Conservation (phyloP, 1,284 basidiomycete genomes). For the Athelia sp. region DNA sequence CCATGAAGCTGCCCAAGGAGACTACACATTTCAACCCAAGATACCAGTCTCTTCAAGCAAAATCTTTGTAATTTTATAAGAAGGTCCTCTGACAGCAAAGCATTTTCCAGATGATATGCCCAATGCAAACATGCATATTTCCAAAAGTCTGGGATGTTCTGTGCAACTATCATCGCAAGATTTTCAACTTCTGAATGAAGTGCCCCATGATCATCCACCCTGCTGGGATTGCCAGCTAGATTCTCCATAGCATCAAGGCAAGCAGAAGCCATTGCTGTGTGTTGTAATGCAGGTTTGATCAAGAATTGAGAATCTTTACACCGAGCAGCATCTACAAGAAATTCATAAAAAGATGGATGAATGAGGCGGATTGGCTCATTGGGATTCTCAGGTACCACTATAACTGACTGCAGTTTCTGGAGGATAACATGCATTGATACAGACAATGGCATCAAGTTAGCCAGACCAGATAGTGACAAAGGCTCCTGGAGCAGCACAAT, state of each 20-base stretch:
- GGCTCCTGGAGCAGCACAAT: constrained; percentile 13
- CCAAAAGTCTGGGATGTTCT: background rate
- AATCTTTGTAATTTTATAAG: background rate
- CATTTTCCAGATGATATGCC: background rate
- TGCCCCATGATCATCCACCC: background rate
- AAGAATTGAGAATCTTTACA: background rate
- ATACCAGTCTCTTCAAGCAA: background rate
- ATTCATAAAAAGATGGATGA: background rate
- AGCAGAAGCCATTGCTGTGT: background rate
- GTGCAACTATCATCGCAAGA: background rate
- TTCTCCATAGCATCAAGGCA: background rate
- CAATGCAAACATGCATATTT: background rate
- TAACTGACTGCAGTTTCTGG: background rate
- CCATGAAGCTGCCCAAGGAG: background rate
- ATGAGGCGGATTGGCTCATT: background rate
- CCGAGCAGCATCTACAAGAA: background rate
- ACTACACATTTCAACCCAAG: background rate
- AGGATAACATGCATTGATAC: too few species aligned
- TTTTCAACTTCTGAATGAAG: background rate
- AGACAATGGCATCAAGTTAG: too few species aligned
- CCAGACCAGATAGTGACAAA: constrained; percentile 7
- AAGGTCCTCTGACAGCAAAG: background rate
- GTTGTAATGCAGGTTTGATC: background rate
- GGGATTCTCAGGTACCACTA: background rate
- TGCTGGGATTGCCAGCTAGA: background rate